Percentiles rank a stretch among this genome's conserved stretches.
Evolutionary conservation across 345 rosid genomes (phyloP).

Genomic region (Psidium friedrichsthalianum): DNA sequence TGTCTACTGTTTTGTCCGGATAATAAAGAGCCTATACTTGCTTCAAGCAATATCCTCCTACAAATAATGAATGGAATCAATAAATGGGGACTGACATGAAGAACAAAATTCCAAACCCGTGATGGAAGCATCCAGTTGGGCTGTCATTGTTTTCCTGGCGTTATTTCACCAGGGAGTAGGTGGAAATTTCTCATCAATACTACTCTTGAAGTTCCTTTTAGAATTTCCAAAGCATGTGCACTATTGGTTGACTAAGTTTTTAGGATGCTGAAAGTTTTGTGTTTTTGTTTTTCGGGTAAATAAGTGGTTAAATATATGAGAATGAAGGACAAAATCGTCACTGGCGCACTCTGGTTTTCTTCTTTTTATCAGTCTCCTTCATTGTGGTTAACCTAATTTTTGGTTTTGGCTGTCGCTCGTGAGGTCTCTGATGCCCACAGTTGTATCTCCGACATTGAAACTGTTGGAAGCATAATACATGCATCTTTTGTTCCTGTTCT

Average conservation of each 20-base stretch:
- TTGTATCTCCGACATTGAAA: too few relatives aligned
- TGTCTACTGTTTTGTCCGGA: too few relatives aligned
- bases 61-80: not conserved
- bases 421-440: not conserved
- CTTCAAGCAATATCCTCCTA: not conserved
- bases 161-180: not conserved
- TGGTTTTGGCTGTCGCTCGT: not conserved
- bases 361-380: not conserved
- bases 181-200: not conserved
- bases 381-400: not conserved
- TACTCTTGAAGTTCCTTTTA: not conserved
- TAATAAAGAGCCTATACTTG: too few relatives aligned
- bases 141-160: not conserved
- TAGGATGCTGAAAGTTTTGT: not conserved
- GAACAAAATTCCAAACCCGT: not conserved
- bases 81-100: not conserved
- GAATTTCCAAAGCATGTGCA: not conserved
- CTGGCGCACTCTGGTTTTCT: not conserved
- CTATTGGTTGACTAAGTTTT: not conserved
- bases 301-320: not conserved
- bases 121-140: not conserved
- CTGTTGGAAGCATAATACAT: not conserved
- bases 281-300: not conserved
- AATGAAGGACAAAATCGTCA: not conserved
- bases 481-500: not conserved